Evolutionary conservation across 2,329 filamentous ascomycete species (phyloP).

Genomic region (Botrytis aclada): DNA sequence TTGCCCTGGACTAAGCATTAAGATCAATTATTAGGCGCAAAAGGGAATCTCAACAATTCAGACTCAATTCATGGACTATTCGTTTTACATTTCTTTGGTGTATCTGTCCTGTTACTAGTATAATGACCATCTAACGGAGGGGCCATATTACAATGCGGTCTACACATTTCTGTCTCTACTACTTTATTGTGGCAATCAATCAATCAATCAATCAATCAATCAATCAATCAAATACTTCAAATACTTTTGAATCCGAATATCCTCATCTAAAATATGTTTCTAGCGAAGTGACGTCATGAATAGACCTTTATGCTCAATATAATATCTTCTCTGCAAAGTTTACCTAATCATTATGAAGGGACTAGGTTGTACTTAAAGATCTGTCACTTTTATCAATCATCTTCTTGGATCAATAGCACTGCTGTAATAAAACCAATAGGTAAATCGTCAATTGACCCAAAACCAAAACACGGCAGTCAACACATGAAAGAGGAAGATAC

Average conservation of each 20-base stretch:
- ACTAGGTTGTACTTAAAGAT: not conserved
- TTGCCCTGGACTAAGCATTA: not conserved
- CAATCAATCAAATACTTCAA: not conserved
- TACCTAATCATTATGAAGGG: not conserved
- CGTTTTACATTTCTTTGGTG: not conserved
- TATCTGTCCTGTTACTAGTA: not conserved
- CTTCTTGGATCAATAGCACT: not conserved
- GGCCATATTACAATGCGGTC: not conserved
- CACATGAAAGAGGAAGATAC: not conserved
- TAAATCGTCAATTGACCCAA: not conserved
- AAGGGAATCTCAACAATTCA: not conserved
- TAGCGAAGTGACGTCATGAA: not conserved
- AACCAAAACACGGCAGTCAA: rapidly evolving
- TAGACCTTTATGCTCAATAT: not conserved
- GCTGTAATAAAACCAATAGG: not conserved
- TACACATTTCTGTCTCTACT: not conserved
- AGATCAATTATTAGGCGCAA: not conserved
- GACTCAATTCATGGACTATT: rapidly evolving
- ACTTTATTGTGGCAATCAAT: no score
- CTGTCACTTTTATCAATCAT: not conserved
- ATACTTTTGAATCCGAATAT: not conserved
- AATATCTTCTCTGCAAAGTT: not conserved
- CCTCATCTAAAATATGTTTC: not conserved
- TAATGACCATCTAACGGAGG: no score
- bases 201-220: no score